Evolutionary conservation across 1,284 basidiomycete genomes (phyloP).

Genomic region (Microbotryum lychnidis-dioicae): DNA sequence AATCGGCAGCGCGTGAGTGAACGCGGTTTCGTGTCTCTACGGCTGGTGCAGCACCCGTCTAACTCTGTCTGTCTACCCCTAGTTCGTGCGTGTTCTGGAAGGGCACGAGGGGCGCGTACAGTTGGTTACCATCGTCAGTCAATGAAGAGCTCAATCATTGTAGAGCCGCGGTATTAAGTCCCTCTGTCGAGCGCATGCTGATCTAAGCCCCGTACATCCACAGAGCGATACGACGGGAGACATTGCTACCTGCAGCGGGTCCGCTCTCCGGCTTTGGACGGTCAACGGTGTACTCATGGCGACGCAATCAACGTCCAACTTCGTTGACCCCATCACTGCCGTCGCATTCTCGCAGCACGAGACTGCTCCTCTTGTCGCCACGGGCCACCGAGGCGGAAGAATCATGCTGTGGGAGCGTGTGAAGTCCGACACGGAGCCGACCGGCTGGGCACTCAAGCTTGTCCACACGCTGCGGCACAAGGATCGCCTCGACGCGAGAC

Average conservation of each 20-base stretch:
- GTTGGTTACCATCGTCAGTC: slow-evolving; percentile 71
- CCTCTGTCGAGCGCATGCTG: background rate
- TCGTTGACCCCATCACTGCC: slow-evolving; percentile 3
- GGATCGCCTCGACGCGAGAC: slow-evolving; percentile 5
- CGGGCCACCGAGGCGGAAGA: slow-evolving; percentile 3
- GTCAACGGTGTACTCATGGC: slow-evolving; percentile 53
- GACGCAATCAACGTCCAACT: slow-evolving; percentile 1
- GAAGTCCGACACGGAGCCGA: background rate
- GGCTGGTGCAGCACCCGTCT: slow-evolving; percentile 59
- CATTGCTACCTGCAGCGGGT: slow-evolving; percentile 66
- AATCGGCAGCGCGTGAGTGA: slow-evolving; percentile 48
- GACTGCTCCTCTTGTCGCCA: slow-evolving; percentile 9
- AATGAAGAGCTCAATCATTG: slow-evolving; percentile 52
- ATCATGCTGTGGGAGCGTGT: slow-evolving; percentile 8
- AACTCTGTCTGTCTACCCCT: slow-evolving; percentile 45
- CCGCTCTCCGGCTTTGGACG: slow-evolving; percentile 63
- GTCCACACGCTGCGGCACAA: slow-evolving; percentile 3
- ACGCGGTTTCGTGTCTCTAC: no score
- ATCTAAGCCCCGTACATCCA: slow-evolving; percentile 5
- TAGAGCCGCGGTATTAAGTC: slow-evolving; percentile 51
- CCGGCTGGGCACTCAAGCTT: slow-evolving; percentile 6
- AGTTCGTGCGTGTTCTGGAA: slow-evolving; percentile 36
- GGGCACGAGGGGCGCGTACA: slow-evolving; percentile 52
- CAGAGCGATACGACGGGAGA: slow-evolving; percentile 52
- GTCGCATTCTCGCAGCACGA: slow-evolving; percentile 14